phyloP scores from a whole-genome alignment of 2,329 filamentous ascomycete genomes.

The Aspergillus cejpii region DNA sequence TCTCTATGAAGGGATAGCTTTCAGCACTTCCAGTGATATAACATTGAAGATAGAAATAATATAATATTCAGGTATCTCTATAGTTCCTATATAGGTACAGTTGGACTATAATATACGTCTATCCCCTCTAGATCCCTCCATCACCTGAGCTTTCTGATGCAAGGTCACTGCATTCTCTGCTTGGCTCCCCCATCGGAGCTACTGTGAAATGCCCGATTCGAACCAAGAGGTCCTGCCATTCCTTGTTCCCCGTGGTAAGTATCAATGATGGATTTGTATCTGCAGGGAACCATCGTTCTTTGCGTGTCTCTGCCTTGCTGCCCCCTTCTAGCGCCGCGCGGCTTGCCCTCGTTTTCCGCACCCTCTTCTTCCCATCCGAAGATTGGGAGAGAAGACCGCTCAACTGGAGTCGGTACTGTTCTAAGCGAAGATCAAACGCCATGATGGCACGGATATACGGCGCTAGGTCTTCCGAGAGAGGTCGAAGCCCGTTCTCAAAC shows the following conservation, averaged over 20 bases:
- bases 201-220: slow-evolving; percentile 30
- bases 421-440: slow-evolving; percentile 63
- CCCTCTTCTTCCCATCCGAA: slow-evolving; percentile 48
- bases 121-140: slow-evolving; percentile 11
- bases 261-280: slow-evolving; percentile 56
- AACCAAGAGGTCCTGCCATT: slow-evolving; percentile 37
- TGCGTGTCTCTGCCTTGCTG: slow-evolving; percentile 57
- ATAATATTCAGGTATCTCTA: not conserved
- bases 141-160: slow-evolving; percentile 16
- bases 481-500: slow-evolving; percentile 63
- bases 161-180: slow-evolving; percentile 13
- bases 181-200: slow-evolving; percentile 14
- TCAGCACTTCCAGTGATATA: not conserved
- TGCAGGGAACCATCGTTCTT: slow-evolving; percentile 65
- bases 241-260: slow-evolving; percentile 54
- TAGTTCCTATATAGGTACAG: not conserved
- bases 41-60: not conserved
- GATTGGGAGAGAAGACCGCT: slow-evolving; percentile 58
- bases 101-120: not conserved
- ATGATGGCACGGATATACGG: slow-evolving; percentile 87
- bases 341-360: slow-evolving; percentile 66
- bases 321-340: slow-evolving; percentile 72
- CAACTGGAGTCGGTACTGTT: slow-evolving; percentile 58
- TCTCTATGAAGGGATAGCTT: not conserved
- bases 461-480: slow-evolving; percentile 70